Conservation (phyloP, 2,329 filamentous ascomycete species). For the Monilinia aucupariae region DNA sequence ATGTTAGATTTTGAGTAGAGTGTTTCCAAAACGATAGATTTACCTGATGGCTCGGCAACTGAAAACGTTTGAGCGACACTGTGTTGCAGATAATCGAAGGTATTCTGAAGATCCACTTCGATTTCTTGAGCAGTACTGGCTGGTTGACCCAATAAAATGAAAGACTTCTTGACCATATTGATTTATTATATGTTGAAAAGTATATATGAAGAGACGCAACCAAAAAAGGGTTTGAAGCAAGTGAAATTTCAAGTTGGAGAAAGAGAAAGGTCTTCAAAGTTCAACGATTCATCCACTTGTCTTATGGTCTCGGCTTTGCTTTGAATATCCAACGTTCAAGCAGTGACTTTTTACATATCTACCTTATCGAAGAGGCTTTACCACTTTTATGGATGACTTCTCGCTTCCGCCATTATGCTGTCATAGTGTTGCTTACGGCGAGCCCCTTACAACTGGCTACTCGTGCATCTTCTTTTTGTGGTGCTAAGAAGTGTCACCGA, state of each 20-base stretch:
- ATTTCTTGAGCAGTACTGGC: slow-evolving; percentile 14
- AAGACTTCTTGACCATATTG: slow-evolving; percentile 10
- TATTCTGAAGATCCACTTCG: slow-evolving; percentile 19
- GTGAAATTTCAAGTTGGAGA: not conserved
- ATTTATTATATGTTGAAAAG: not conserved
- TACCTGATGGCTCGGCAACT: slow-evolving; percentile 20
- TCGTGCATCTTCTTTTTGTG: no score
- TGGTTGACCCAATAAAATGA: slow-evolving; percentile 18
- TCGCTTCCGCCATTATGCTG: not conserved
- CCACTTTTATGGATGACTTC: not conserved
- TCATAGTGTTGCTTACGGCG: not conserved
- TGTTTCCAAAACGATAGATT: not conserved
- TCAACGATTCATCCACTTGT: not conserved
- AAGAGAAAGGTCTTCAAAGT: not conserved
- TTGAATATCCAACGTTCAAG: not conserved
- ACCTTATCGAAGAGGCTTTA: not conserved
- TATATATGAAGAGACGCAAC: not conserved
- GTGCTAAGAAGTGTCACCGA: not conserved
- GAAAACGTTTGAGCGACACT: slow-evolving; percentile 19
- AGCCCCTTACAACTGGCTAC: not conserved
- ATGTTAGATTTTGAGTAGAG: not conserved
- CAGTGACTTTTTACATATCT: not conserved
- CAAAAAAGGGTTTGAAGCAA: not conserved
- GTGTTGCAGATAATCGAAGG: slow-evolving; percentile 20
- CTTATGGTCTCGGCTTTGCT: not conserved